Conservation (phyloP, 2,329 filamentous ascomycete species). For the Ilyonectria mors-panacis region DNA sequence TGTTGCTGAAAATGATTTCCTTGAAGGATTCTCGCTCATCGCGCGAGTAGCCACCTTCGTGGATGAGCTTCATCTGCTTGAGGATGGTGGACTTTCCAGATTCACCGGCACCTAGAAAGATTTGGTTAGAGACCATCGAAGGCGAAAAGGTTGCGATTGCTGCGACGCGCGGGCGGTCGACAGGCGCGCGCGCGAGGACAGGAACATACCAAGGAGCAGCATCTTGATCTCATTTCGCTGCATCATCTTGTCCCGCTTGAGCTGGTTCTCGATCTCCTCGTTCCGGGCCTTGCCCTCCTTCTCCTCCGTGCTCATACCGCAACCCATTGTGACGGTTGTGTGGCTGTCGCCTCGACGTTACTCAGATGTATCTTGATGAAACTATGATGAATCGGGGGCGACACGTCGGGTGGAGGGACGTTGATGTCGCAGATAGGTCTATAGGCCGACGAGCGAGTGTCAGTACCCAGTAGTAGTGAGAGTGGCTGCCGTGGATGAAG, state of each 20-base stretch:
- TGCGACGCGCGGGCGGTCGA: not conserved
- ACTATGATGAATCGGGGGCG: constrained; percentile 34
- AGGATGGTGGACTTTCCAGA: constrained; percentile 93
- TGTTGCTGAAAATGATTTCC: constrained; percentile 81
- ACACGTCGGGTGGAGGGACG: constrained; percentile 38
- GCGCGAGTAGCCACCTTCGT: constrained; percentile 98
- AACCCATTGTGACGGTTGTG: constrained; percentile 87
- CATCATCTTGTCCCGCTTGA: constrained; percentile 98
- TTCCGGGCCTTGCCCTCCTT: constrained; percentile 99
- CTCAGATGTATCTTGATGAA: constrained; percentile 29
- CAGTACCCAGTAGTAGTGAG: constrained; percentile 37
- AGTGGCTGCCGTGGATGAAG: constrained; percentile 41
- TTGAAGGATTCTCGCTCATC: constrained; percentile 83
- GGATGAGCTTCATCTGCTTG: constrained; percentile 99
- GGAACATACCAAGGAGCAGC: constrained; percentile 87
- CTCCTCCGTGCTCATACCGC: constrained; percentile 99
- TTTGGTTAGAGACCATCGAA: constrained; percentile 45
- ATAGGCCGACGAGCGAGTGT: constrained; percentile 30
- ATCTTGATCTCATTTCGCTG: constrained; percentile 99
- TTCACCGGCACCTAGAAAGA: constrained; percentile 89
- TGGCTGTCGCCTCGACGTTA: constrained; percentile 38
- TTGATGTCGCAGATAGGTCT: constrained; percentile 38
- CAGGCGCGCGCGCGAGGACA: not conserved
- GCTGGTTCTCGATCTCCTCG: constrained; percentile 99
- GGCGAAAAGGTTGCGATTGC: not conserved